These are phyloP conservation scores for Polytolypa hystricis DNA, from an alignment of 2,329 filamentous ascomycete species.

Conservation along the genomic window DNA sequence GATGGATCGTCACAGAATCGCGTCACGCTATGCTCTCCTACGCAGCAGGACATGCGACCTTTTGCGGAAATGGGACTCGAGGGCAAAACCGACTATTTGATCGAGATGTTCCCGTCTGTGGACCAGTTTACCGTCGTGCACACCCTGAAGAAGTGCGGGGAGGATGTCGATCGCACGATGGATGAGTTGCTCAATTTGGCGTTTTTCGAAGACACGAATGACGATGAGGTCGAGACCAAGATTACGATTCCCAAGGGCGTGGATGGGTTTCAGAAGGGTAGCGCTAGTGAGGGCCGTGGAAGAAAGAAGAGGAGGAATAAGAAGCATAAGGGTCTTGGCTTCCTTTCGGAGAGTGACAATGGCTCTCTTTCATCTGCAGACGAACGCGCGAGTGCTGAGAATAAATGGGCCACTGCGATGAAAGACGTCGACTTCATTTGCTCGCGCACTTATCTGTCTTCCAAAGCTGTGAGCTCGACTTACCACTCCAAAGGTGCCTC, in stretches of 20 bases:
- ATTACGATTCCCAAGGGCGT: slow-evolving; percentile 53
- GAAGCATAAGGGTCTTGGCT: slow-evolving; percentile 21
- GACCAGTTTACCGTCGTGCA: slow-evolving; percentile 55
- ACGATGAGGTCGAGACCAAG: slow-evolving; percentile 36
- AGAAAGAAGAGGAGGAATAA: slow-evolving; percentile 37
- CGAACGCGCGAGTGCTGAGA: slow-evolving; percentile 24
- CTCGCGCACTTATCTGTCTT: slow-evolving; percentile 36
- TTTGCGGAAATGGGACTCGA: slow-evolving; percentile 31
- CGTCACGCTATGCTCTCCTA: too few relatives aligned
- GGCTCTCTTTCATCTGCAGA: slow-evolving; percentile 14
- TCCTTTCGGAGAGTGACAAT: slow-evolving; percentile 7
- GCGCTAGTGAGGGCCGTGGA: slow-evolving; percentile 28
- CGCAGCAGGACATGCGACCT: background rate
- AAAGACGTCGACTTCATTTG: slow-evolving; percentile 52
- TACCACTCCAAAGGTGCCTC: slow-evolving; percentile 51
- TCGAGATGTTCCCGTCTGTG: slow-evolving; percentile 60
- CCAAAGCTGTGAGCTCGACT: slow-evolving; percentile 40
- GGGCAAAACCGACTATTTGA: slow-evolving; percentile 53
- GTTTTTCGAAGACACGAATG: slow-evolving; percentile 55
- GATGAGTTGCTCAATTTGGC: slow-evolving; percentile 72
- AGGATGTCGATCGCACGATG: slow-evolving; percentile 58
- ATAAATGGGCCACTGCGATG: slow-evolving; percentile 48
- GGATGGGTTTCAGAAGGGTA: slow-evolving; percentile 51
- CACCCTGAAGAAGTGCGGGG: slow-evolving; percentile 55
- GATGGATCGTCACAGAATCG: slow-evolving; percentile 2